These are phyloP conservation scores for Sporobolomyces roseus DNA, from an alignment of 768 basidiomycete species.

Conservation along the genomic window DNA sequence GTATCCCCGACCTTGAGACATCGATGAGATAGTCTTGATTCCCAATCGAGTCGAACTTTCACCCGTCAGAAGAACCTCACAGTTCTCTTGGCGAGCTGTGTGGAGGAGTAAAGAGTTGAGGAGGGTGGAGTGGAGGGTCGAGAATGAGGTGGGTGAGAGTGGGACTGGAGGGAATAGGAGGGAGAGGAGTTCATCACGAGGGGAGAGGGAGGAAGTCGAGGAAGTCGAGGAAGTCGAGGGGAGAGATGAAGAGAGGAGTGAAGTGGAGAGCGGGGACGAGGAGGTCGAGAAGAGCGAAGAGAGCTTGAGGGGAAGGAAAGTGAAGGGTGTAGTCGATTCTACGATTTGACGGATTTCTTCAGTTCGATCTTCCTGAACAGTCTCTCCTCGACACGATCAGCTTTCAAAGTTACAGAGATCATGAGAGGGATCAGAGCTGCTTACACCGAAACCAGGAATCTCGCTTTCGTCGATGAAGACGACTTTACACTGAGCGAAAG, in stretches of 20 bases:
- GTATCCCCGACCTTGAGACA: constrained; percentile 33
- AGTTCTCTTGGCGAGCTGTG: too few species aligned
- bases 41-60: constrained; percentile 35
- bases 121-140: constrained; percentile 18
- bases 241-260: not conserved
- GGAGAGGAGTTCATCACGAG: not conserved
- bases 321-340: not conserved
- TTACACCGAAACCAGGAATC: constrained; percentile 7
- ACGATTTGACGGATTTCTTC: constrained; percentile 19
- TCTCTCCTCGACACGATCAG: not conserved
- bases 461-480: constrained; percentile 30
- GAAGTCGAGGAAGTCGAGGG: not conserved
- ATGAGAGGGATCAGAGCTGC: not conserved
- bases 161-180: constrained; percentile 25
- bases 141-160: constrained; percentile 15
- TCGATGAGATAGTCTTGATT: constrained; percentile 16
- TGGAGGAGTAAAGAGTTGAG: not conserved
- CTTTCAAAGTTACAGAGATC: not conserved
- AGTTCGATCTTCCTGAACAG: constrained; percentile 5
- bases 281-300: constrained; percentile 3
- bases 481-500: constrained; percentile 11
- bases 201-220: not conserved
- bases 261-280: not conserved
- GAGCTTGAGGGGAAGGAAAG: constrained; percentile 24
- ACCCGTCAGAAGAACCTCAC: constrained; percentile 27